Base-by-base conservation (phyloP, 2,329 filamentous ascomycete species). In the Fusarium robinianum region DNA sequence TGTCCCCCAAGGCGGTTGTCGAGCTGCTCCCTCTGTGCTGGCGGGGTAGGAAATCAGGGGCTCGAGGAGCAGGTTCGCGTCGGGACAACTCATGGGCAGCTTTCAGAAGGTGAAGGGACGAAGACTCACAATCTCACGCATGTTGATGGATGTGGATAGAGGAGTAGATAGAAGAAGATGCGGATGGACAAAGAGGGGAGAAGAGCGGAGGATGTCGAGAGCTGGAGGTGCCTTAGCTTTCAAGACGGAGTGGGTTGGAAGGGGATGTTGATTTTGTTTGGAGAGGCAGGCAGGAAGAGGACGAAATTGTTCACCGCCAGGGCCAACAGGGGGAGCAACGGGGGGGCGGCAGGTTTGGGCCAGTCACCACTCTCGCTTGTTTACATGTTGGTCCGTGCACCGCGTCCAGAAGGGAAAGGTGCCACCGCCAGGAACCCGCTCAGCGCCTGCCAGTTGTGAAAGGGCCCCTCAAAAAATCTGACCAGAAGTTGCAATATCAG, bases 41-140 rank as follows among this genome's bases (percentile, higher is more conserved):
- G 63, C 70, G 68, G 68, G 63, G 62, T 58, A 67, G 60, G n/a
- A n/a, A 68, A 66, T 68, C 71, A 67, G 64, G 66, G 64, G 66
- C 55, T 40, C 18, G 15, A 21, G 31, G 29, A 37, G 31, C 32
- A 33, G 35, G 21, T 19, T 30, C 40, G 37, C 33, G 37, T 42
- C 26, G 37, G 18, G 34, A 23, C 45, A 35, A 44, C 27, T 46
- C 6, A 12, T 35, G 34, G 17, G 14, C 33, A 49, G 41, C 46
- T 39, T 37, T 27, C 34, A 48, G 36, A 41, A 30, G 43, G 53
- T 41, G 41, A 32, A 41, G 45, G 47, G 47, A 47, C 34, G 39
- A 36, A 33, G 29, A 82, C 80, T 72, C 74, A 85, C 82, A 73
- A 85, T 85, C 73, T 85, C 81, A 78, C 81, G 81, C 81, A 85